Conservation (phyloP, 768 basidiomycete genomes). For the Auriscalpium vulgare region DNA sequence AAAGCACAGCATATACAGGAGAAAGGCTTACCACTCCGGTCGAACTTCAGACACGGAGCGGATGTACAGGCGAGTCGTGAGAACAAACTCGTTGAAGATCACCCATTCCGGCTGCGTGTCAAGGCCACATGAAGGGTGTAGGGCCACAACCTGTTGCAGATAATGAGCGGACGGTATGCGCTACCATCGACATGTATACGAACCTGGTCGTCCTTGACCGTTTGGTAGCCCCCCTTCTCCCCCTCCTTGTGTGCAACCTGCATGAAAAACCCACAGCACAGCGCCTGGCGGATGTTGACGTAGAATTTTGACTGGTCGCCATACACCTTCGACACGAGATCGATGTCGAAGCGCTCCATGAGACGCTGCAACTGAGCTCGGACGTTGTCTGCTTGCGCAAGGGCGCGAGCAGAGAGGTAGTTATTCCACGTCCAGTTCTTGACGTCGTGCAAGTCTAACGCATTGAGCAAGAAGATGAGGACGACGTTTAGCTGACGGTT, state of each 20-base stretch:
- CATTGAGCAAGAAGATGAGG: neutral
- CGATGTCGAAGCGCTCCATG: slow-evolving; percentile 88
- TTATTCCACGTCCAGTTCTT: slow-evolving; percentile 89
- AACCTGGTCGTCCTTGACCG: slow-evolving; percentile 93
- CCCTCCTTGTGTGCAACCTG: slow-evolving; percentile 94
- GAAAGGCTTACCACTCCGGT: slow-evolving; percentile 66
- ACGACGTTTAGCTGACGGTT: neutral
- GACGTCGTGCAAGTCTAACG: slow-evolving; percentile 37
- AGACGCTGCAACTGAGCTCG: slow-evolving; percentile 79
- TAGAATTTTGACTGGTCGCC: slow-evolving; percentile 45
- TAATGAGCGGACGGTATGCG: neutral
- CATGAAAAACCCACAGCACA: slow-evolving; percentile 97
- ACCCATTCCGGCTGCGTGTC: slow-evolving; percentile 90
- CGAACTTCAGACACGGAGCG: slow-evolving; percentile 84
- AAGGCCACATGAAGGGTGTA: slow-evolving; percentile 86
- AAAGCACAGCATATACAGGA: neutral
- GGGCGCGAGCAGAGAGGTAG: slow-evolving; percentile 75
- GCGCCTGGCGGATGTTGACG: slow-evolving; percentile 67
- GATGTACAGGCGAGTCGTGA: slow-evolving; percentile 85
- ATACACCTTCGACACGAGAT: slow-evolving; percentile 59
- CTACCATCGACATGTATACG: slow-evolving; percentile 9
- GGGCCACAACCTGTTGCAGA: slow-evolving; percentile 43
- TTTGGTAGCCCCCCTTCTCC: slow-evolving; percentile 80
- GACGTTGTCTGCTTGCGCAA: slow-evolving; percentile 90
- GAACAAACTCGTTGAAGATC: slow-evolving; percentile 87